phyloP scores from a whole-genome alignment of 2,329 filamentous ascomycete species.

The Berkeleyomyces basicola region DNA sequence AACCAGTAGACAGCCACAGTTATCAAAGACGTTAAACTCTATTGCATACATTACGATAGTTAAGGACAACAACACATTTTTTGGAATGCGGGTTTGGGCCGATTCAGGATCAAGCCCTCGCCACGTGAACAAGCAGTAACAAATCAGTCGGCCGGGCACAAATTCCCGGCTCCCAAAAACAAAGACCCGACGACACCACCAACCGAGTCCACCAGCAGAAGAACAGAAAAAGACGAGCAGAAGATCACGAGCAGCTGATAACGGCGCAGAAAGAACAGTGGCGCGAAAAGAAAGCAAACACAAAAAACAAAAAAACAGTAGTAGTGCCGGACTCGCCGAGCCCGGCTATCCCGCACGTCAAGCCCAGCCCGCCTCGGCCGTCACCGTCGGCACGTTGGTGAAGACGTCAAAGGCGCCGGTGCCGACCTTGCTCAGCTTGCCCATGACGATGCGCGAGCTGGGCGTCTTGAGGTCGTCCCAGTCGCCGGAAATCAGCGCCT shows the following conservation, averaged over 20 bases:
- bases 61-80: neutral
- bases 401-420: slow-evolving; percentile 89
- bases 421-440: slow-evolving; percentile 64
- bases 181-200: neutral
- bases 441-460: slow-evolving; percentile 75
- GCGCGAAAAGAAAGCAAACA: neutral
- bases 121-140: neutral
- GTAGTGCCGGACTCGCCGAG: no score
- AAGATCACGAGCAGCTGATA: no score
- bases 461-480: slow-evolving; percentile 78
- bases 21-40: neutral
- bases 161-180: neutral
- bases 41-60: neutral
- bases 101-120: no score
- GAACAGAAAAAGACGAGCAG: no score
- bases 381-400: slow-evolving; percentile 37
- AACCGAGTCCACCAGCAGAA: neutral
- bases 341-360: neutral
- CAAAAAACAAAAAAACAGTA: neutral
- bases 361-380: slow-evolving; percentile 23
- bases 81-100: neutral
- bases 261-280: no score
- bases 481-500: slow-evolving; percentile 79
- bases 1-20: no score
- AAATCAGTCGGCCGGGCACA: neutral